Conservation (phyloP, 768 basidiomycete species). For the Lactifluus rugatus region DNA sequence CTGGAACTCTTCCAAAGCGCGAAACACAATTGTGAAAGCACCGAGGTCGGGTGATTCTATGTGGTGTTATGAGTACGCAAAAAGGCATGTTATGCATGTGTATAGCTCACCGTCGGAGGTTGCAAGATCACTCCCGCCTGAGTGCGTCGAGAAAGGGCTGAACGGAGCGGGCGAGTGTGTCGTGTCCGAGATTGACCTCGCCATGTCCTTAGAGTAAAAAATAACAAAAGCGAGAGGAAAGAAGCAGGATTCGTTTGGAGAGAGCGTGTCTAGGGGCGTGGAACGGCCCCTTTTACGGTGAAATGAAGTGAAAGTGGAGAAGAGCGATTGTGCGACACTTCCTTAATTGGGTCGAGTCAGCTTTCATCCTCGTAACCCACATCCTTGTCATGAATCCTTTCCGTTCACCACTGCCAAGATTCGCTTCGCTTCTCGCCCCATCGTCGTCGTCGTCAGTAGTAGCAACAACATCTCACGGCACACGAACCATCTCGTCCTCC, state of each 20-base stretch:
- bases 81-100: not conserved
- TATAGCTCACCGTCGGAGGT: conserved; percentile 31
- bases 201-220: conserved; percentile 22
- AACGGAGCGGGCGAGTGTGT: conserved; percentile 30
- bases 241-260: not conserved
- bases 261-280: not conserved
- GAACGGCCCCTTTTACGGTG: not conserved
- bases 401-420: not conserved
- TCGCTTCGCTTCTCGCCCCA: not conserved
- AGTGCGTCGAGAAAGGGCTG: conserved; percentile 31
- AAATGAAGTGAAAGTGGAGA: too few species aligned
- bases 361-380: not conserved
- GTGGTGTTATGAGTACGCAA: not conserved
- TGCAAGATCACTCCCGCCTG: conserved; percentile 26
- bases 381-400: not conserved
- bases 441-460: not conserved
- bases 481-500: conserved; percentile 50
- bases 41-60: conserved; percentile 65
- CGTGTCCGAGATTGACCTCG: conserved; percentile 28
- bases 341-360: not conserved
- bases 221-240: not conserved
- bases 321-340: too few species aligned
- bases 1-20: conserved; percentile 52
- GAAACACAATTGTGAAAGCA: conserved; percentile 58
- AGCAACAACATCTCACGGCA: not conserved